Conservation (phyloP, 108 stramenopile species). For the Nannochloropsis oceanica region DNA sequence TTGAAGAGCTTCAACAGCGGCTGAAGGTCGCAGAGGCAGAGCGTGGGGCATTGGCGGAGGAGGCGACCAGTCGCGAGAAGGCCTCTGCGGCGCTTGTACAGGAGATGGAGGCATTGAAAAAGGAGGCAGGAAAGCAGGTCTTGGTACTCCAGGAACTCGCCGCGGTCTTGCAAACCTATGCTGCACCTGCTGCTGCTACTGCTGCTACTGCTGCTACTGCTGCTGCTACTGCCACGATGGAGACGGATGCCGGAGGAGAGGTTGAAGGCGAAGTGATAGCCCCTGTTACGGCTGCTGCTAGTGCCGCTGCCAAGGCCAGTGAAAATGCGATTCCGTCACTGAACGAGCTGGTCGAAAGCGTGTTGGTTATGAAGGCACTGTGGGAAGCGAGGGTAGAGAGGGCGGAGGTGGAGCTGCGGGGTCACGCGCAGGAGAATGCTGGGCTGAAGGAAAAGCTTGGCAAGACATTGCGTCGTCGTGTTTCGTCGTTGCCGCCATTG, state of each 20-base stretch:
- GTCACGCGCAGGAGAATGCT: background rate
- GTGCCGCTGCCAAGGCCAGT: too few relatives aligned
- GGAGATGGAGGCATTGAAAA: background rate
- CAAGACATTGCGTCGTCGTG: background rate
- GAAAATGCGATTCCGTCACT: background rate
- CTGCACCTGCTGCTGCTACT: too few relatives aligned
- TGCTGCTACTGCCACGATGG: too few relatives aligned
- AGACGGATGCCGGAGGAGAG: background rate
- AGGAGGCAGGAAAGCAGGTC: background rate
- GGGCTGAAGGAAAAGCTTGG: background rate
- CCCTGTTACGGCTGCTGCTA: background rate
- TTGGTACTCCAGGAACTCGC: background rate
- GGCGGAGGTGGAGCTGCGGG: background rate
- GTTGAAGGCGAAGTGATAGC: background rate
- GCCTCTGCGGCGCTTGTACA: background rate
- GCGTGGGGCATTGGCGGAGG: background rate
- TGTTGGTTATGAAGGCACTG: background rate
- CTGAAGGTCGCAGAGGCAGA: background rate
- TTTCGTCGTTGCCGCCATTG: background rate
- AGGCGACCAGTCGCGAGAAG: background rate
- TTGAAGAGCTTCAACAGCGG: background rate
- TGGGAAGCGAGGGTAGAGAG: background rate
- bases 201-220: too few relatives aligned
- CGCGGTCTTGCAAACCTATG: background rate
- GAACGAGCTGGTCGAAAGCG: background rate